Percentiles rank a stretch among this genome's conserved stretches.
Evolutionary conservation across 495 filamentous ascomycete genomes (phyloP).

Genomic region (Cladorrhinum samala): DNA sequence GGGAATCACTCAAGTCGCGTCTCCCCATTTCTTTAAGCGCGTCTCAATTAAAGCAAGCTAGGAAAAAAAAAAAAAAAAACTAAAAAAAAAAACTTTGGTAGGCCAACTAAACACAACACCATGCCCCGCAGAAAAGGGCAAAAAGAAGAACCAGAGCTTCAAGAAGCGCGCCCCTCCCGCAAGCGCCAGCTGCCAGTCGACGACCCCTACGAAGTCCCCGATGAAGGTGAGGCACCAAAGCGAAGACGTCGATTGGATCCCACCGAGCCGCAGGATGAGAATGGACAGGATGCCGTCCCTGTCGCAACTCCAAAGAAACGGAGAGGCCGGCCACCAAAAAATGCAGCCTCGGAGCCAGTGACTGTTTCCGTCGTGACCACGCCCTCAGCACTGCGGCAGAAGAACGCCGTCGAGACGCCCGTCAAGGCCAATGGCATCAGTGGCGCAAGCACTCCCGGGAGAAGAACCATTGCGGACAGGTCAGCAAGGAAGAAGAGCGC

Average conservation of each 20-base stretch:
- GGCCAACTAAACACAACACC: too few species aligned
- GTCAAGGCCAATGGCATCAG: slow-evolving; percentile 25
- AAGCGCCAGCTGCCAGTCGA: slow-evolving; percentile 17
- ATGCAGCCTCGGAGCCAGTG: slow-evolving; percentile 8
- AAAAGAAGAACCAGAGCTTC: slow-evolving; percentile 5
- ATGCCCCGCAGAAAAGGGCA: slow-evolving; percentile 20
- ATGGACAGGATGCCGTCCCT: neutral
- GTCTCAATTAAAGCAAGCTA: slow-evolving; percentile 15
- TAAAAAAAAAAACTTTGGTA: too few species aligned
- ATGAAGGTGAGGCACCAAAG: slow-evolving; percentile 21
- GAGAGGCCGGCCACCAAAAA: slow-evolving; percentile 22
- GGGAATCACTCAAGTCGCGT: slow-evolving; percentile 17
- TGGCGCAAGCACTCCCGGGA: slow-evolving; percentile 46
- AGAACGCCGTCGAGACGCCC: slow-evolving; percentile 31
- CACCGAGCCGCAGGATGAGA: neutral
- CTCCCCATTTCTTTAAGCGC: slow-evolving; percentile 4
- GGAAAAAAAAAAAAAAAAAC: too few species aligned
- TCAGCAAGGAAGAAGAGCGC: slow-evolving; percentile 86
- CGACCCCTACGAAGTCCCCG: slow-evolving; percentile 29
- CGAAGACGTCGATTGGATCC: slow-evolving; percentile 9
- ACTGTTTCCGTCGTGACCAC: slow-evolving; percentile 18
- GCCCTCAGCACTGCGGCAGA: slow-evolving; percentile 24
- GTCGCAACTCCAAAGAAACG: slow-evolving; percentile 19
- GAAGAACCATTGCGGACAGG: slow-evolving; percentile 63
- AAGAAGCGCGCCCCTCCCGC: slow-evolving; percentile 3